phyloP scores from a whole-genome alignment of 75 land plant genomes.

The Picea sitchensis region DNA sequence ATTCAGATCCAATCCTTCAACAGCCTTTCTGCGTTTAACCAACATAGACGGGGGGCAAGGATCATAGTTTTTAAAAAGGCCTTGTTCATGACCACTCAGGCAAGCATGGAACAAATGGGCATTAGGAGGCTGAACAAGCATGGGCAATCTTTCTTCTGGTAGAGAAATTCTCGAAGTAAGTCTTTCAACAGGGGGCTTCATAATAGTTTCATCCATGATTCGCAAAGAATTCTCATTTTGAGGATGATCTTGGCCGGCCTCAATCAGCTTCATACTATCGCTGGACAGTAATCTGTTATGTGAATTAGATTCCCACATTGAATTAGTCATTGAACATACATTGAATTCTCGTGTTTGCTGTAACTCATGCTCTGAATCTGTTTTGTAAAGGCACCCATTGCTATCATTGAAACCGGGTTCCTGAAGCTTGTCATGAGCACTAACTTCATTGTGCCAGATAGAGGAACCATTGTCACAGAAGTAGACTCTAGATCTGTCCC shows the following conservation, averaged over 20 bases:
- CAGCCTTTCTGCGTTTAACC: background rate
- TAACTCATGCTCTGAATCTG: background rate
- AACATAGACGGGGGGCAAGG: slow-evolving; percentile 1
- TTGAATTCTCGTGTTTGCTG: too few relatives aligned
- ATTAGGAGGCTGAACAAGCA: background rate
- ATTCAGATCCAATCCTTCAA: slow-evolving; percentile 8
- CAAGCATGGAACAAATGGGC: slow-evolving; percentile 1
- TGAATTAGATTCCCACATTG: too few relatives aligned
- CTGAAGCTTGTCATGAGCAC: background rate
- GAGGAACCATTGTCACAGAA: background rate
- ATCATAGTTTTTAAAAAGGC: background rate
- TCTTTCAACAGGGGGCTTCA: background rate
- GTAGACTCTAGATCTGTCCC: background rate
- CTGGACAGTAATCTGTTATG: background rate
- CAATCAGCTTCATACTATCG: background rate
- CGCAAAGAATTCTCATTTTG: background rate
- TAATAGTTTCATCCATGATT: background rate
- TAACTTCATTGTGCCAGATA: background rate
- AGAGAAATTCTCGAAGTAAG: background rate
- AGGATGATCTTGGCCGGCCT: background rate
- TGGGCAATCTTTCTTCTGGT: background rate
- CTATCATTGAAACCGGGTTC: background rate
- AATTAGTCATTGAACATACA: too few relatives aligned
- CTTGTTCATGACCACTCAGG: slow-evolving; percentile 3
- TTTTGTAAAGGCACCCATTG: background rate